Base-by-base conservation (phyloP, 768 basidiomycete genomes). In the Phanerochaete sordida region DNA sequence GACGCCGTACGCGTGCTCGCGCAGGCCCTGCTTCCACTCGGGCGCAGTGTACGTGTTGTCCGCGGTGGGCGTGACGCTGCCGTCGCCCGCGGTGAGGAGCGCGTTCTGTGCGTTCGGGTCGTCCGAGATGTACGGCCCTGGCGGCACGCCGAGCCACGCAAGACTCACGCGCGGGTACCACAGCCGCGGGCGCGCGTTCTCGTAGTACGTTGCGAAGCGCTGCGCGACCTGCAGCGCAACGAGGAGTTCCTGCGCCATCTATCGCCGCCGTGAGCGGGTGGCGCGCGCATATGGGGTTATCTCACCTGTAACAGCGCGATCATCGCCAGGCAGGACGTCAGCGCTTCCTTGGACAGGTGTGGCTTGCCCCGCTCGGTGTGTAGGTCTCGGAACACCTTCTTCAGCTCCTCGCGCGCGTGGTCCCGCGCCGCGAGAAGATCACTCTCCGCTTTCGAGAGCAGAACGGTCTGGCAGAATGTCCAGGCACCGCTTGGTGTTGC, bases 281-380 rank as follows among this genome's bases (percentile, higher is more conserved):
- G 30, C 33, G 21, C 16, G 27, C 11, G 31, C 31, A 31, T 15
- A 30, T 7, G 15, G 28, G 11, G 1, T 6, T 26, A 7, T 44
- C 68, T 44, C 59, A 79, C 79, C 74, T 81, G 78, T n/a, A 81
- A 65, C 27, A 80, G 62, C 2, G 78, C 78, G 28, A 78, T 76
- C 64, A 77, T 72, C 48, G 77, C 76, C 16, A 77, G 69, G 60
- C 75, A 77, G 35, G 74, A 64, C 44, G 77, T 72, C 26, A 70
- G 70, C 1, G 72, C 66, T 48, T 75, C 72, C 48, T 64, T 64
- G 27, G 72, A 68, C 26, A 74, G 56, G 8, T 64, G 66, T 7
- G 70, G 55, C 2, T 59, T 45, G 21, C 60, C 16, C 53, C 70
- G 66, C 51, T 70, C 67, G 37, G 68, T 62, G 35, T 75, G 66